Percentiles rank a stretch among this genome's conserved stretches.
These are phyloP conservation scores for Pistacia vera DNA, from an alignment of 345 rosid species.

Conservation along the genomic window DNA sequence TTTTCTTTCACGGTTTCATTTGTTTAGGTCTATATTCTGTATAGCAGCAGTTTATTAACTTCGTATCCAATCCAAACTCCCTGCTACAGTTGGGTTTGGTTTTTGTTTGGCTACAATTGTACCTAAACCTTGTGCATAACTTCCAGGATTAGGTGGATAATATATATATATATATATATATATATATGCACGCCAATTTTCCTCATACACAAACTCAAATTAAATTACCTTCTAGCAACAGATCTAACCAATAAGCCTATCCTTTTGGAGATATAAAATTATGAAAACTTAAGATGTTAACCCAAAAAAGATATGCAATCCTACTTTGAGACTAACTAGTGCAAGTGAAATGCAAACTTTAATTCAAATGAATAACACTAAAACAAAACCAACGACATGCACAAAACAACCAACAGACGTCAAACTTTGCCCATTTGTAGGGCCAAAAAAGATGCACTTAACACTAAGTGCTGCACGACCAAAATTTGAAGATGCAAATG, in stretches of 20 bases:
- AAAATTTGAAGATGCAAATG: no score
- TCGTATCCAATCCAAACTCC: neutral
- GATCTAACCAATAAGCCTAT: no score
- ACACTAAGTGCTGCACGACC: no score
- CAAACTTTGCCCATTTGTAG: no score
- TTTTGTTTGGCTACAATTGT: neutral
- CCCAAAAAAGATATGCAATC: neutral
- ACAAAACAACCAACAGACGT: no score
- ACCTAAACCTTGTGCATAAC: neutral
- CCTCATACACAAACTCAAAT: no score
- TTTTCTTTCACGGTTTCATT: neutral
- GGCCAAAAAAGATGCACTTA: no score
- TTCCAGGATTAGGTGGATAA: neutral
- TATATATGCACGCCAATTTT: no score
- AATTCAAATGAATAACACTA: neutral
- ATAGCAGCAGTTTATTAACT: neutral
- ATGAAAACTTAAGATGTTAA: neutral
- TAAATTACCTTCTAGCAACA: no score
- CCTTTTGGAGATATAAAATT: neutral
- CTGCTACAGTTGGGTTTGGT: neutral
- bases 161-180: no score
- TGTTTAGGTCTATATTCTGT: neutral
- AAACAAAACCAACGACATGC: neutral
- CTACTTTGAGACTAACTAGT: neutral
- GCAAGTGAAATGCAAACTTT: neutral